phyloP scores from a whole-genome alignment of 305 asterid species.

The Stenogyne calaminthoides region DNA sequence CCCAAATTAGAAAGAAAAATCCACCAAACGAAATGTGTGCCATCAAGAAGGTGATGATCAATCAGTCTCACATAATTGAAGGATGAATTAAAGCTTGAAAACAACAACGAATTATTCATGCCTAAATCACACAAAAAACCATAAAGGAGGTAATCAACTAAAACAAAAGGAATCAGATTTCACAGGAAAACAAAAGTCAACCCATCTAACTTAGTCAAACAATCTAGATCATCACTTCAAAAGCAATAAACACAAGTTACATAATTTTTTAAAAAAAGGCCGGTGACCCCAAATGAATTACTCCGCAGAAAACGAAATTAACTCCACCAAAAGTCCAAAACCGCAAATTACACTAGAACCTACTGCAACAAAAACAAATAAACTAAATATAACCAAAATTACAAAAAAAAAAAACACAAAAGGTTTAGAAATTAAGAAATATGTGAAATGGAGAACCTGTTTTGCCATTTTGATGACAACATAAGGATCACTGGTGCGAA shows the following conservation, averaged over 20 bases:
- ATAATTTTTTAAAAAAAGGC: too few relatives aligned
- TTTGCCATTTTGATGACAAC: constrained; percentile 78
- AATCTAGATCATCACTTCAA: constrained; percentile 17
- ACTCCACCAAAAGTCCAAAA: too few relatives aligned
- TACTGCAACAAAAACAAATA: not conserved
- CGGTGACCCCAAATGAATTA: too few relatives aligned
- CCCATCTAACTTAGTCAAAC: not conserved
- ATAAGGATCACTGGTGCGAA: constrained; percentile 85
- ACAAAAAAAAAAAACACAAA: not conserved
- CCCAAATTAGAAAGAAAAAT: not conserved
- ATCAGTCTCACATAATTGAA: not conserved
- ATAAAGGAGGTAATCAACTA: not conserved
- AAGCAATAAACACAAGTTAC: not conserved
- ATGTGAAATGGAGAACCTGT: constrained; percentile 49
- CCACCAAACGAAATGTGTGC: not conserved
- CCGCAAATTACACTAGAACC: too few relatives aligned
- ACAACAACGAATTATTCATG: not conserved
- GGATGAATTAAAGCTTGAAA: not conserved
- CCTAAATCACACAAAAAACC: not conserved
- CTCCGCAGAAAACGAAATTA: too few relatives aligned
- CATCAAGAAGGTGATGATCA: not conserved
- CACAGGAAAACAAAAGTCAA: constrained; percentile 17
- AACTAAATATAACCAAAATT: not conserved
- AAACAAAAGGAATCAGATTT: not conserved
- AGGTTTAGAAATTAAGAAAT: not conserved